These are phyloP conservation scores for Chamaecrista fasciculata DNA, from an alignment of 306 rosid genomes.

Conservation along the genomic window DNA sequence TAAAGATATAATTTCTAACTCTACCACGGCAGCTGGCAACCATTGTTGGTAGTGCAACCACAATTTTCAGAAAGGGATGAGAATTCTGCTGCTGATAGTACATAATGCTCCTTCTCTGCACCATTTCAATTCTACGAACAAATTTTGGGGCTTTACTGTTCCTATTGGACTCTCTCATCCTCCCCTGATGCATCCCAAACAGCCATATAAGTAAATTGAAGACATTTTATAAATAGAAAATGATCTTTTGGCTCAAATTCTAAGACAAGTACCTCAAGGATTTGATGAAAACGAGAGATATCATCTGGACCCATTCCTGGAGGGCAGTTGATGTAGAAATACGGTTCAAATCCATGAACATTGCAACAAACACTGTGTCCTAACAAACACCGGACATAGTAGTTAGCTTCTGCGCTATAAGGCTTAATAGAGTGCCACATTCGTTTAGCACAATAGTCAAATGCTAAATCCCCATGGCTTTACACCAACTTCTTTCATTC, in stretches of 20 bases:
- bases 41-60: conserved; percentile 94
- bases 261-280: conserved; percentile 68
- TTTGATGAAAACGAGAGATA: conserved; percentile 64
- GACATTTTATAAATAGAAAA: conserved; percentile 6
- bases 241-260: conserved; percentile 8
- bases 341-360: conserved; percentile 96
- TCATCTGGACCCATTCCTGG: conserved; percentile 95
- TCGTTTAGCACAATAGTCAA: background rate
- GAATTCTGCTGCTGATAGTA: conserved; percentile 75
- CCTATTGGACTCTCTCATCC: conserved; percentile 89
- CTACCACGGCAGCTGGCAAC: conserved; percentile 98
- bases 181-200: conserved; percentile 47
- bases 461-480: background rate
- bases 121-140: conserved; percentile 72
- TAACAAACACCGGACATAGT: conserved; percentile 34
- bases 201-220: conserved; percentile 26
- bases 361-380: conserved; percentile 95
- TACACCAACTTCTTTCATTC: conserved; percentile 9
- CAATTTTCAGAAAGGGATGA: conserved; percentile 83
- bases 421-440: conserved; percentile 9
- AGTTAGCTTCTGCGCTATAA: conserved; percentile 20
- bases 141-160: conserved; percentile 66
- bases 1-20: conserved; percentile 4
- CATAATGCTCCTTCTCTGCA: conserved; percentile 86
- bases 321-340: conserved; percentile 83